Base-by-base conservation (phyloP, 192 early-diverging fungal species). In the Glomus cerebriforme region DNA sequence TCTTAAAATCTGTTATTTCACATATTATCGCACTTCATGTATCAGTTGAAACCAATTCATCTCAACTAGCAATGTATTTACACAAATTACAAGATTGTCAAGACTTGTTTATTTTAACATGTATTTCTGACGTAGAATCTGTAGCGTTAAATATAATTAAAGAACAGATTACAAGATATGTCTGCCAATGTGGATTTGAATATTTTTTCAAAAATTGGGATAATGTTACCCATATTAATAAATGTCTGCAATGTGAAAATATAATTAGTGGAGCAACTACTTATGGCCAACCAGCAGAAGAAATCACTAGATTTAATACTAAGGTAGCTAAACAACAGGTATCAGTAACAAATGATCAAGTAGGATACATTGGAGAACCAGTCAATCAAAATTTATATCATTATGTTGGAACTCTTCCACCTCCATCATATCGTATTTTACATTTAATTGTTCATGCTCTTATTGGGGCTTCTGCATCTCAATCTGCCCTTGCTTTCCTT, bases 1-100 rank as follows among this genome's bases (percentile, higher is more conserved):
- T 80, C 15, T 65, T 80, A 31, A 59, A 65, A 75, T 80, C 62
- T 10, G 79, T 75, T 24, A 59, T 80, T 54, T 59, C 10, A 15
- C 73, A 80, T 32, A 66, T 75, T 2, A 45, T 80, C 31, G 12
- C 35, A 19, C 32, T 75, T 17, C 79, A 80, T 32, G 54, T 59
- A 19, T 80, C 73, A 6, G 6, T 80, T 47, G 43, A 49, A 27
- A 9, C 59, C 1, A 24, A 63, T 13, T 63, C 71, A 10, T 80
- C 73, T 27, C 79, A 73, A 58, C 19, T 80, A 7, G 54, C 79
- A 6, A 7, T 58, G 8, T 80, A 77, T 22, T 35, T 72, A 17
- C 72, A 80, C 10, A 65, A 75, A 10, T 24, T 80, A 62, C 72
- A 63, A 31, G 43, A 75, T 12, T 49, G 31, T 34, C 22, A 27